Conservation (phyloP, 331 rosid species). For the Ulmus americana region DNA sequence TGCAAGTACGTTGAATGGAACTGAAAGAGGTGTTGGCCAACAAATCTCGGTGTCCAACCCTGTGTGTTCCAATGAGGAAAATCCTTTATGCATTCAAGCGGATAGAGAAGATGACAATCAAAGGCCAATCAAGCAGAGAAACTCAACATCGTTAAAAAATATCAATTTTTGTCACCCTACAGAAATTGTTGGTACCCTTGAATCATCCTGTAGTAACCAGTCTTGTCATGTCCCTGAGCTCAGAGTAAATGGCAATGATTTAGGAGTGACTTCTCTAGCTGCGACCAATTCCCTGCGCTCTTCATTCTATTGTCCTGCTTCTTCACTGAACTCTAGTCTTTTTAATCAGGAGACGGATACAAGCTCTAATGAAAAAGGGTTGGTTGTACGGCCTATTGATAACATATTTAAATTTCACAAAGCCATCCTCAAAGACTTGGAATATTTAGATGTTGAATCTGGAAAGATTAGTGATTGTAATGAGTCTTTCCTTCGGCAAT, state of each 20-base stretch:
- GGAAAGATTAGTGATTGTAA: constrained; percentile 35
- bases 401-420: constrained; percentile 49
- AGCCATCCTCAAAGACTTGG: constrained; percentile 52
- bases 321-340: constrained; percentile 41
- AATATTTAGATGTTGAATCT: constrained; percentile 46
- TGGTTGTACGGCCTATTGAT: constrained; percentile 39
- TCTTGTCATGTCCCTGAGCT: constrained; percentile 86
- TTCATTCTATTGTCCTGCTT: constrained; percentile 34
- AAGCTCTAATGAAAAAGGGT: constrained; percentile 20
- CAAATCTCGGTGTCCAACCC: constrained; percentile 39
- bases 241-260: constrained; percentile 65
- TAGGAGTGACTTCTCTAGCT: constrained; percentile 71
- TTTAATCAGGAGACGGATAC: constrained; percentile 42
- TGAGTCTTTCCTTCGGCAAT: constrained; percentile 36
- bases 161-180: constrained; percentile 32
- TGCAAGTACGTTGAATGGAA: constrained; percentile 44
- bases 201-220: constrained; percentile 45
- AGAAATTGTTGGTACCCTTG: constrained; percentile 39
- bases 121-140: constrained; percentile 27
- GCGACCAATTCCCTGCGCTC: constrained; percentile 51
- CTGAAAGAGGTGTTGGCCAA: constrained; percentile 40
- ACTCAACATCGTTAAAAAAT: constrained; percentile 28
- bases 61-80: constrained; percentile 34
- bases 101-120: constrained; percentile 24
- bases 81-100: constrained; percentile 24